Evolutionary conservation across 2,329 filamentous ascomycete genomes (phyloP).

Genomic region (Aspergillus sp.): DNA sequence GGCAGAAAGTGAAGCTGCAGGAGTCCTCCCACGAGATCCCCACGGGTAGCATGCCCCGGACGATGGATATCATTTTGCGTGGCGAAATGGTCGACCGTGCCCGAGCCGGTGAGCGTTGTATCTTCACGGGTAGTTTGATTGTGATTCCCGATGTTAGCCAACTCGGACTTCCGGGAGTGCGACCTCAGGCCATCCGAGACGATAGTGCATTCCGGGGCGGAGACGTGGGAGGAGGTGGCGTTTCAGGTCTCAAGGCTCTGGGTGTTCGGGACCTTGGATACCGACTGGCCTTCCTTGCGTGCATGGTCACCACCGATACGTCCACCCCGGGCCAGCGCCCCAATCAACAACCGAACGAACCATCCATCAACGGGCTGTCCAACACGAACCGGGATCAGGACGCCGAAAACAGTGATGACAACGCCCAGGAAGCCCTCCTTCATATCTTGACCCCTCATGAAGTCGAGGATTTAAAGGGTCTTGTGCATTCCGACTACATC

Average conservation of each 20-base stretch:
- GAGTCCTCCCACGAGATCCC: slow-evolving; percentile 98
- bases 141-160: slow-evolving; percentile 97
- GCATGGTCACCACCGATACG: slow-evolving; percentile 90
- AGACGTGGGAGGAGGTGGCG: slow-evolving; percentile 79
- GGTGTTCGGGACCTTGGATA: slow-evolving; percentile 96
- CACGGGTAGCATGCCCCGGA: slow-evolving; percentile 96
- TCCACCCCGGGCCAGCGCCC: slow-evolving; percentile 74
- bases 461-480: slow-evolving; percentile 84
- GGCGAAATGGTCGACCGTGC: slow-evolving; percentile 97
- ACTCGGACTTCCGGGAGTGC: slow-evolving; percentile 80
- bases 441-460: slow-evolving; percentile 81
- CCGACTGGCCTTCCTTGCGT: slow-evolving; percentile 91
- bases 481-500: slow-evolving; percentile 95
- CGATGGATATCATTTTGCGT: slow-evolving; percentile 93
- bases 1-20: slow-evolving; percentile 97
- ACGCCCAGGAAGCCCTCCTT: slow-evolving; percentile 83
- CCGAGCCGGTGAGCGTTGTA: slow-evolving; percentile 96
- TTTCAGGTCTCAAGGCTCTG: slow-evolving; percentile 84
- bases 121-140: slow-evolving; percentile 94
- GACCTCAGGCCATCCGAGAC: slow-evolving; percentile 80
- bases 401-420: slow-evolving; percentile 72
- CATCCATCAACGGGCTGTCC: slow-evolving; percentile 79
- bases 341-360: slow-evolving; percentile 66
- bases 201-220: slow-evolving; percentile 72
- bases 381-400: slow-evolving; percentile 73